Evolutionary conservation across 352 stramenopile genomes (phyloP).

Genomic region (Pythium grandisporangium): DNA sequence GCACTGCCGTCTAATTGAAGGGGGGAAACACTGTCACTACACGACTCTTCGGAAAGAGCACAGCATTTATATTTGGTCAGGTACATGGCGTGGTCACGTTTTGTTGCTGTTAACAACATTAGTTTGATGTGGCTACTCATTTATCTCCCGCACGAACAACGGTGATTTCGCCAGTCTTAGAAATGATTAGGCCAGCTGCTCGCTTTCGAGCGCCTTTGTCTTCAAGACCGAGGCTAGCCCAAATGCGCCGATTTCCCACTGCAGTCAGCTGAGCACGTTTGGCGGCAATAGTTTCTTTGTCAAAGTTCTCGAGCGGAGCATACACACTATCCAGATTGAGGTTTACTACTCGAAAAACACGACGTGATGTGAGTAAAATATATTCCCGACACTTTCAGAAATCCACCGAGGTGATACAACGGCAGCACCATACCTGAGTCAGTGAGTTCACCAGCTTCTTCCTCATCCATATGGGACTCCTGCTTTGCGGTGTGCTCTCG

Average conservation of each 20-base stretch:
- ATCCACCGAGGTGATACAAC: too few relatives aligned
- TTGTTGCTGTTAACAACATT: too few relatives aligned
- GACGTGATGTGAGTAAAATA: neutral
- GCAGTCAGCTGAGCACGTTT: conserved; percentile 69
- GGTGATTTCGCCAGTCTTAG: conserved; percentile 59
- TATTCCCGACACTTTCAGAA: too few relatives aligned
- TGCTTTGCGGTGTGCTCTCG: conserved; percentile 27
- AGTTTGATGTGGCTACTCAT: too few relatives aligned
- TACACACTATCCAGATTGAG: conserved; percentile 62
- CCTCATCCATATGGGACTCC: conserved; percentile 31
- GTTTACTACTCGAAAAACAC: conserved; percentile 21
- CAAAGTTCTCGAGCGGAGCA: conserved; percentile 62
- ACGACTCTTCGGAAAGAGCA: too few relatives aligned
- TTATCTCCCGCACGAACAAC: conserved; percentile 43
- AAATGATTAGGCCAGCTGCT: conserved; percentile 53
- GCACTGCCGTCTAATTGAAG: too few relatives aligned
- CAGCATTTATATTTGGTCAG: too few relatives aligned
- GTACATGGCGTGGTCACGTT: too few relatives aligned
- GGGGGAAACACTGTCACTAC: too few relatives aligned
- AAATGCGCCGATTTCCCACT: conserved; percentile 73
- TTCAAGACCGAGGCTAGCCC: conserved; percentile 76
- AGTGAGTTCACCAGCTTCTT: conserved; percentile 60
- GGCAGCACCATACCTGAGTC: conserved; percentile 37
- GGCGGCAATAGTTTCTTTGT: conserved; percentile 71
- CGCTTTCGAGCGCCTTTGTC: conserved; percentile 56